Evolutionary conservation across 2,329 filamentous ascomycete species (phyloP), one percentile per base, ranked within the genome.

Genomic region (Lecanicillium sp.): DNA sequence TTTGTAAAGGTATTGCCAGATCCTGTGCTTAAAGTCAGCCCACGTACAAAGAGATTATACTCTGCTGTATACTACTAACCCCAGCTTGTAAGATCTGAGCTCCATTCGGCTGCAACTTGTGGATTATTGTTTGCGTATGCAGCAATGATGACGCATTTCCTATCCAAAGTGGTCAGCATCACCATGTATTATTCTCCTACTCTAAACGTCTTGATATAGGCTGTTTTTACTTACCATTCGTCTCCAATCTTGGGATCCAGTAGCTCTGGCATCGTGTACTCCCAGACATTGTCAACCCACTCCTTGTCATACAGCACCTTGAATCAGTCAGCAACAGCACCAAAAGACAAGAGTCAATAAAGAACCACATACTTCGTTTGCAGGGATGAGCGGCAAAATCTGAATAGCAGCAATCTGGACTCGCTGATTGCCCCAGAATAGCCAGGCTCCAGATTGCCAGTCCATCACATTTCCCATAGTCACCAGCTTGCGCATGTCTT

Each of bases 401-500:
- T 40, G 38, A 18, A 40, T 40, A 16, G 32, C 32, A 4, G 38
- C 25, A 34, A 37, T 37, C 22, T 41, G 9, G 13, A 41, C 39
- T 16, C 20, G 25, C 17, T 37, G 39, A 12, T 22, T 37, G 17
- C 39, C 39, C 39, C 39, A 41, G 34, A 37, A 52, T 15, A 50
- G 40, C 45, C 49, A 49, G 1, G 49, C 49, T 19, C 49, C 47
- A 14, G 49, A 38, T 39, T 50, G 49, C 29, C 40, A 49, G 42
- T 52, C 50, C 39, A 44, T 40, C 1, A 52, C 46, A 22, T 51
- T 52, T 29, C 49, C 48, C 33, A 51, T 50, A 15, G 43, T 45
- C 12, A 43, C 42, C 33, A 47, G 29, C 19, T 29, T 39, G 28
- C 44, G 46, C 30, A 43, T 42, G 13, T 32, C 45, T 9, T 39